Evolutionary conservation across 768 basidiomycete species (phyloP), one percentile per base, ranked within the genome.

Genomic region (Agaricus sinodeliciosus): DNA sequence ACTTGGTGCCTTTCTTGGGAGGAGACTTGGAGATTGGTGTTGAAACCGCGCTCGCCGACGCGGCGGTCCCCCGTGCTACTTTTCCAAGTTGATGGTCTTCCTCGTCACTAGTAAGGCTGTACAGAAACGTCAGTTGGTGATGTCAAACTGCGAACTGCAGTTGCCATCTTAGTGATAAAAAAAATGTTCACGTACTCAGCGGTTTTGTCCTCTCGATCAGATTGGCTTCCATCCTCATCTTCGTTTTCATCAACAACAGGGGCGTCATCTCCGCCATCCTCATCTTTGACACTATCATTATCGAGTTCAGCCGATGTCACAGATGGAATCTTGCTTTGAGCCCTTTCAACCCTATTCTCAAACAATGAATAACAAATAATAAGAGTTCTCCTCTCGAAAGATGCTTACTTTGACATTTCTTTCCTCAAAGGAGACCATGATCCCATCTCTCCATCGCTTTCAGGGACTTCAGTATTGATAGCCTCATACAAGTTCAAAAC

Each of bases 401-500:
- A 27, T 11, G 18, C 27, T 54, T 54, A 54, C 52, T 35, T 34
- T 39, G 40, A 35, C 15, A 48, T 18, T 19, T 48, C 45, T 25
- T 48, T 36, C 31, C 28, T 27, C 6, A 47, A 26, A 13, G 52
- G 45, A 1, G 52, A 54, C 46, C 52, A 54, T 3, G 52, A 54
- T 3, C 51, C 51, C 18, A 22, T 46, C 37, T 49, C 49, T 18
- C 49, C 56, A 13, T 57, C 56, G 26, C 42, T 57, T 11, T 55
- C 43, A 6, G 58, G 58, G 1, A 43, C 50, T 31, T 57, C 50
- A 16, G 57, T 26, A 13, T 54, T 57, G 13, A 59, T 59, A 8
- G 16, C 54, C 26, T 56, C 41, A 41, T 59, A 59, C 18, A 59
- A 11, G 46, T 52, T 55, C 25, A 53, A 27, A 34, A 59, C 51